Conservation (phyloP, 148 eudicot species). For the Euryodendron excelsum region DNA sequence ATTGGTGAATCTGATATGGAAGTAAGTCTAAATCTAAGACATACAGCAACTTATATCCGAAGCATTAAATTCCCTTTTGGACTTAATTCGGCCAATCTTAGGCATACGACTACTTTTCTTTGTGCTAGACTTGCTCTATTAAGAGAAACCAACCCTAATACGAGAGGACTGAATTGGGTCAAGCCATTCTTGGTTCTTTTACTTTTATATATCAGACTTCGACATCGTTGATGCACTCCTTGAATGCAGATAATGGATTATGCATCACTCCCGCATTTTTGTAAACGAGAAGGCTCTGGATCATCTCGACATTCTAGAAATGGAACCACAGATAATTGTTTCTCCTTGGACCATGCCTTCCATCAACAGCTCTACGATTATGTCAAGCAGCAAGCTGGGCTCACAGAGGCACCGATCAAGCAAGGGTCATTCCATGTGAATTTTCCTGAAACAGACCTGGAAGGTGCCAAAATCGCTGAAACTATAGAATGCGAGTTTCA, state of each 20-base stretch:
- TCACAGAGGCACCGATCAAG: slow-evolving; percentile 36
- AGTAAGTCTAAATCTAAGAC: too few relatives aligned
- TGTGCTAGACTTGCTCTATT: not conserved
- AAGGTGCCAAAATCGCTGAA: slow-evolving; percentile 66
- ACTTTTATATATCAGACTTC: not conserved
- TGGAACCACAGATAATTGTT: slow-evolving; percentile 53
- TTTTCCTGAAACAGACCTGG: slow-evolving; percentile 71
- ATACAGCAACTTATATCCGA: not conserved
- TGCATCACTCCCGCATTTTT: slow-evolving; percentile 88
- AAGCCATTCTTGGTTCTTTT: not conserved
- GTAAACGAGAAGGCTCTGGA: slow-evolving; percentile 89
- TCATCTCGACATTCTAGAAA: slow-evolving; percentile 65
- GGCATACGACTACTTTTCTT: too few relatives aligned
- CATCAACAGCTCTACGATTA: slow-evolving; percentile 71
- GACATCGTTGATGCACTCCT: not conserved
- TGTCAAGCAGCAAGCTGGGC: slow-evolving; percentile 56
- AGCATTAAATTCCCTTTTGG: too few relatives aligned
- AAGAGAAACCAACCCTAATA: not conserved
- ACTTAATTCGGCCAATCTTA: too few relatives aligned
- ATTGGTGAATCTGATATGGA: too few relatives aligned
- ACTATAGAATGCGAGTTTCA: slow-evolving; percentile 71
- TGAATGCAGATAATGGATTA: slow-evolving; percentile 88
- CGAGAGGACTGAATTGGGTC: not conserved
- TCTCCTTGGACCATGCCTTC: slow-evolving; percentile 66
- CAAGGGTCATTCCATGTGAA: slow-evolving; percentile 81